Evolutionary conservation across 1,284 basidiomycete genomes (phyloP).

Genomic region (Apiotrichum sp.): DNA sequence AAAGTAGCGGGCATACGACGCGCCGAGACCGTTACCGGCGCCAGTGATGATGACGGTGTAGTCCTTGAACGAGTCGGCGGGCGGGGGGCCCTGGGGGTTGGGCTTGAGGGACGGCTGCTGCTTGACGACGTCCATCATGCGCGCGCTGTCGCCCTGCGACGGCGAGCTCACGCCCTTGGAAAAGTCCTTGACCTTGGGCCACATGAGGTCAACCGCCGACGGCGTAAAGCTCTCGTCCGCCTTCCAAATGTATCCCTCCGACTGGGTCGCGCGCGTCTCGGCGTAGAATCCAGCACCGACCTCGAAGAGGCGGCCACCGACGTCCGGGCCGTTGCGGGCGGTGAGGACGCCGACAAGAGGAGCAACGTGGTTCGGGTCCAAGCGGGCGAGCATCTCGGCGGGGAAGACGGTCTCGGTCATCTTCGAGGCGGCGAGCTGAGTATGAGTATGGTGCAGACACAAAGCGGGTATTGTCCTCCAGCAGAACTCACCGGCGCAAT

Average conservation of each 20-base stretch:
- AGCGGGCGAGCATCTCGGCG: slow-evolving; percentile 83
- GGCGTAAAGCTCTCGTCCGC: slow-evolving; percentile 88
- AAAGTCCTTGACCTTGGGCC: slow-evolving; percentile 79
- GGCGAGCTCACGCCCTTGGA: slow-evolving; percentile 63
- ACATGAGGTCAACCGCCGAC: slow-evolving; percentile 80
- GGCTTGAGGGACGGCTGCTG: slow-evolving; percentile 12
- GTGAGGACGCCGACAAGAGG: slow-evolving; percentile 76
- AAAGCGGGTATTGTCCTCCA: too few species aligned
- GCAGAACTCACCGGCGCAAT: slow-evolving; percentile 77
- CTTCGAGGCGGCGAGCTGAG: slow-evolving; percentile 77
- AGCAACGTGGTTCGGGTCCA: slow-evolving; percentile 91
- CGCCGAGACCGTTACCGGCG: slow-evolving; percentile 85
- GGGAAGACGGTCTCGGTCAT: slow-evolving; percentile 96
- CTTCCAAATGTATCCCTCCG: slow-evolving; percentile 78
- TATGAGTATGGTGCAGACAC: background rate
- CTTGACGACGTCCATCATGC: slow-evolving; percentile 48
- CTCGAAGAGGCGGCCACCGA: slow-evolving; percentile 84
- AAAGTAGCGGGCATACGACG: slow-evolving; percentile 87
- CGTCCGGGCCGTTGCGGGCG: slow-evolving; percentile 57
- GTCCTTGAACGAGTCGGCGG: slow-evolving; percentile 72
- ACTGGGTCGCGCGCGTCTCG: slow-evolving; percentile 88
- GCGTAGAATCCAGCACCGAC: slow-evolving; percentile 89
- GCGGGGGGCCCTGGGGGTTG: slow-evolving; percentile 48
- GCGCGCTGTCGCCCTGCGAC: slow-evolving; percentile 61
- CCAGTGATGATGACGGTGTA: slow-evolving; percentile 94